Percentiles rank a stretch among this genome's conserved stretches.
Conservation (phyloP, 441 rosid species). For the Pelargonium myrrhifolium region DNA sequence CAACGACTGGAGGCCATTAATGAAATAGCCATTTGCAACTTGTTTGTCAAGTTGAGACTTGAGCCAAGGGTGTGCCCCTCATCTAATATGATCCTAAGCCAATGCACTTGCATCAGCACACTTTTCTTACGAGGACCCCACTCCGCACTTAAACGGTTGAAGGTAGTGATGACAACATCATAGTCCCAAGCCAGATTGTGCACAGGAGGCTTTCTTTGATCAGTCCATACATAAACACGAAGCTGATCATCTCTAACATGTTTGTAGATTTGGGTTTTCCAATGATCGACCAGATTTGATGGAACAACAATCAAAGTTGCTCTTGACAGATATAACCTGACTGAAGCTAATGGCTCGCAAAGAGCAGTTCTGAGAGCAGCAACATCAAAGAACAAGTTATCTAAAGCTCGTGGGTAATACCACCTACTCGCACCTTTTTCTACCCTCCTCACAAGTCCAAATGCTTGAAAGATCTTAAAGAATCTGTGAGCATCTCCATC, state of each 20-base stretch:
- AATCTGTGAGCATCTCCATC: slow-evolving; percentile 34
- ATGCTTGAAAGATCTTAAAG: slow-evolving; percentile 64
- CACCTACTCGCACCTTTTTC: slow-evolving; percentile 62
- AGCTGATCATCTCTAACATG: slow-evolving; percentile 75
- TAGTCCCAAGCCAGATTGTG: slow-evolving; percentile 95
- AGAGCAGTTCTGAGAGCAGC: slow-evolving; percentile 77
- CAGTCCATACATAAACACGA: slow-evolving; percentile 68
- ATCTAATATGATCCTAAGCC: slow-evolving; percentile 87
- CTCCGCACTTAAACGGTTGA: slow-evolving; percentile 89
- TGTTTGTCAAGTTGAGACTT: slow-evolving; percentile 83
- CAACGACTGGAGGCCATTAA: slow-evolving; percentile 73
- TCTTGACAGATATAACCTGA: slow-evolving; percentile 77
- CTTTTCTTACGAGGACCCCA: slow-evolving; percentile 77
- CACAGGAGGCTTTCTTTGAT: slow-evolving; percentile 53
- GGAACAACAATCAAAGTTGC: slow-evolving; percentile 90
- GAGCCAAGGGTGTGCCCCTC: slow-evolving; percentile 99
- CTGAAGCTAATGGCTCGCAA: slow-evolving; percentile 61
- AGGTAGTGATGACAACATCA: slow-evolving; percentile 88
- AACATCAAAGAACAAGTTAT: slow-evolving; percentile 77
- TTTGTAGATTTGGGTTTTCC: slow-evolving; percentile 79
- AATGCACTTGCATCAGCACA: slow-evolving; percentile 87
- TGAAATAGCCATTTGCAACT: slow-evolving; percentile 92
- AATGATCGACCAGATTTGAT: slow-evolving; percentile 75
- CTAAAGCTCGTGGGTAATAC: slow-evolving; percentile 64
- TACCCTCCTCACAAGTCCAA: slow-evolving; percentile 64